These are phyloP conservation scores for Danielia oregonensis DNA, from an alignment of 805 yeast genomes.

Conservation along the genomic window DNA sequence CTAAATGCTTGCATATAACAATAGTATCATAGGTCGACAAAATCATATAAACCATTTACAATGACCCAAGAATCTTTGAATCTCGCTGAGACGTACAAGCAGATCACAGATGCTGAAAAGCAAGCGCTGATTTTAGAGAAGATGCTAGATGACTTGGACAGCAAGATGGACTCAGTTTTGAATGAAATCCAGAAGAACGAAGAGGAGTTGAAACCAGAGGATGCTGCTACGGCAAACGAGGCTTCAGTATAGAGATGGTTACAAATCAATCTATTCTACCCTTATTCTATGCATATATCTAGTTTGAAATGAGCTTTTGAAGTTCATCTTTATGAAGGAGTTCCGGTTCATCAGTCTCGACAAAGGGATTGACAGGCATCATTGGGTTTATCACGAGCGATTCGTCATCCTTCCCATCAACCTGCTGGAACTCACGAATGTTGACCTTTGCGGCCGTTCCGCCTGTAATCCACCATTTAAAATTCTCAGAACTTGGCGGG, in stretches of 20 bases:
- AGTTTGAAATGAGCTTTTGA: too few relatives aligned
- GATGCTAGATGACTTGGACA: conserved; percentile 62
- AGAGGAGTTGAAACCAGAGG: background rate
- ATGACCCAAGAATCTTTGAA: conserved; percentile 34
- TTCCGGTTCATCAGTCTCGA: conserved; percentile 47
- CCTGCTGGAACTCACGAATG: conserved; percentile 42
- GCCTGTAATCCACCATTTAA: conserved; percentile 90
- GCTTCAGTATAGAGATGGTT: too few relatives aligned
- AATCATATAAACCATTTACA: too few relatives aligned
- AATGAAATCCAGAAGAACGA: conserved; percentile 39
- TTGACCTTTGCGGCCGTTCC: conserved; percentile 70
- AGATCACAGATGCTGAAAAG: conserved; percentile 63
- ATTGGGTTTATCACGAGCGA: conserved; percentile 59
- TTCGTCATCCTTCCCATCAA: conserved; percentile 12
- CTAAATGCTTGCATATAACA: too few relatives aligned
- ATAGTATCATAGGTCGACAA: too few relatives aligned
- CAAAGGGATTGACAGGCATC: conserved; percentile 71
- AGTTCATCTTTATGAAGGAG: conserved; percentile 37
- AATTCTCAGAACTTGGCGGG: conserved; percentile 79
- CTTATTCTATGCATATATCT: too few relatives aligned
- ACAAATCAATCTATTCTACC: too few relatives aligned
- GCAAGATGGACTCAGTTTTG: conserved; percentile 56
- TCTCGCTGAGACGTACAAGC: conserved; percentile 55
- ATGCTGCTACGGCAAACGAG: too few relatives aligned
- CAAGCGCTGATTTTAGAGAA: conserved; percentile 60